Percentiles rank a stretch among this genome's conserved stretches.
Conservation (phyloP, 306 rosid species). For the Mimosa pudica region DNA sequence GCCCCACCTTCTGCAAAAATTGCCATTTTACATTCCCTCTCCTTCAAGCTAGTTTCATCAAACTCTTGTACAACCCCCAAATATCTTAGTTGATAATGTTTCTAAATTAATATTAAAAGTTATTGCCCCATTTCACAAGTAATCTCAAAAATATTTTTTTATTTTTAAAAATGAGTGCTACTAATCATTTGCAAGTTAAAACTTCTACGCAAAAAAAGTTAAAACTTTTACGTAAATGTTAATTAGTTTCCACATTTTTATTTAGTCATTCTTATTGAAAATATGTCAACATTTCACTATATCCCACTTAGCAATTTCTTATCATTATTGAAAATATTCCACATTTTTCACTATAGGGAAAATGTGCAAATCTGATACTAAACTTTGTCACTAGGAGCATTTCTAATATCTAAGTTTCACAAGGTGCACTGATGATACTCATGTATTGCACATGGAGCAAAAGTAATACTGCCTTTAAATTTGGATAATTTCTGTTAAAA, state of each 20-base stretch:
- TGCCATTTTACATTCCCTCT: not conserved
- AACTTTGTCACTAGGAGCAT: too few relatives aligned
- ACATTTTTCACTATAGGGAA: too few relatives aligned
- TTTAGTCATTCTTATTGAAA: not conserved
- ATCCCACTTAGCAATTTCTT: not conserved
- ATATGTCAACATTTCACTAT: not conserved
- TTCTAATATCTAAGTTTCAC: too few relatives aligned
- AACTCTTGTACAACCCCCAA: not conserved
- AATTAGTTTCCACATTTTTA: not conserved
- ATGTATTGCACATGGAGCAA: too few relatives aligned
- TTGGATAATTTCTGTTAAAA: too few relatives aligned
- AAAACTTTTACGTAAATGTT: too few relatives aligned
- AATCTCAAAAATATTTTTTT: not conserved
- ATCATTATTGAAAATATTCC: not conserved
- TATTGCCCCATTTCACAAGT: slow-evolving; percentile 12
- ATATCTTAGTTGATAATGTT: not conserved
- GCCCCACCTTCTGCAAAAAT: not conserved
- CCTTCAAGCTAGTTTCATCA: not conserved
- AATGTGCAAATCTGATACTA: too few relatives aligned
- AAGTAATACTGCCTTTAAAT: too few relatives aligned
- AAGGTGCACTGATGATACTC: too few relatives aligned
- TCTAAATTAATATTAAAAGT: not conserved
- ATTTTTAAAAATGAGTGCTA: not conserved
- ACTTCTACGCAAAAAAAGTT: not conserved
- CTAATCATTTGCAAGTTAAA: not conserved